Evolutionary conservation across 305 asterid genomes (phyloP), one percentile per base, ranked within the genome.

Genomic region (Ruellia speciosa): DNA sequence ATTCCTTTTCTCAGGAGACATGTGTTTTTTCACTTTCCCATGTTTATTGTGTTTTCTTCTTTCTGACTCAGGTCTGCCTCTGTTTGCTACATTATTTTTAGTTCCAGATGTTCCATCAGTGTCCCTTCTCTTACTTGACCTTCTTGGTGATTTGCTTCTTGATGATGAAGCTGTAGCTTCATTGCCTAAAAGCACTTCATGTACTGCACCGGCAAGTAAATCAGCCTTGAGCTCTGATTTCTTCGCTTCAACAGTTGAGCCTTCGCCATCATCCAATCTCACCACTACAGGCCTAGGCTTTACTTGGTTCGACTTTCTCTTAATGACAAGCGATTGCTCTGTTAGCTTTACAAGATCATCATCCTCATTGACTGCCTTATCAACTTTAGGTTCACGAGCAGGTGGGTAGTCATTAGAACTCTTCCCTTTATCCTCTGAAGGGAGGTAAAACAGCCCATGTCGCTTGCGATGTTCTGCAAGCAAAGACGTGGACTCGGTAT

Each of bases 241-340:
- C 68, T 66, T 74, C 33, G 65, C 66, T 8, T 66, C 54, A 54
- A 67, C 58, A 56, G 50, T 70, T 24, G 53, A 48, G 49, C 68
- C 71, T 54, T 88, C 90, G 20, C 78, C 90, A 18, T 86, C 99
- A 60, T 84, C 95, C 68, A 92, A 72, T 68, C 70, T 88, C 68
- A 92, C 95, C 54, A 92, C 99, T 66, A 85, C 86, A 13, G 99
- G 99, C 74, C 95, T 84, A 28, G 87, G 73, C 78, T 81, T 92
- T 54, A 77, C 74, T 66, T 73, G 85, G 73, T 59, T 82, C 37
- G 74, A 48, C 73, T 75, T 84, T 67, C 74, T 92, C 81, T 81
- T 86, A 19, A 66, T 41, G 54, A 71, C 64, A 39, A 85, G 77
- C 18, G 95, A 88, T 72, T 80, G 76, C 68, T 79, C 93, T 18